Percentiles rank a stretch among this genome's conserved stretches.
phyloP scores from a whole-genome alignment of 139 green algal species.

The Asterochloris erici region DNA sequence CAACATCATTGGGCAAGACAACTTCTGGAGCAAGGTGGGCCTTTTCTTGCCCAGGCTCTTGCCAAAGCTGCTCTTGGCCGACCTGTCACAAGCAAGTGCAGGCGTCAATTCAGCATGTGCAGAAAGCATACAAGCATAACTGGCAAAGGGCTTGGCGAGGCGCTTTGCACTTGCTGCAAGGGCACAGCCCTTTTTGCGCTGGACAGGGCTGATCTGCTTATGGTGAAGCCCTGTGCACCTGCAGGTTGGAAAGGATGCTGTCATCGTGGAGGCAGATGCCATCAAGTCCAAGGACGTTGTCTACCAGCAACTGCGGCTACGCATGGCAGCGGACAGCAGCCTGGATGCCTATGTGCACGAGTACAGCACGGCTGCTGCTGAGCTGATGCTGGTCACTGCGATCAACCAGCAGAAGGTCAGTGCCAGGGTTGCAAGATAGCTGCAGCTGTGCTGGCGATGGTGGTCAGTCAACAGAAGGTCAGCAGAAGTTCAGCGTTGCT shows the following conservation, averaged over 20 bases:
- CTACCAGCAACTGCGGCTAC: conserved; percentile 24
- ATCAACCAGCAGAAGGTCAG: conserved; percentile 41
- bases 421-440: conserved; percentile 38
- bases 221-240: neutral
- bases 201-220: neutral
- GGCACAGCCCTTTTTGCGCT: too few species aligned
- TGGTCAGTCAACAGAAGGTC: too few species aligned
- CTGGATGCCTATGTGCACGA: conserved; percentile 37
- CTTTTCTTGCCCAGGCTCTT: neutral
- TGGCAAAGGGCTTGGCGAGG: too few species aligned
- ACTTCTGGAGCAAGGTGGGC: conserved; percentile 47
- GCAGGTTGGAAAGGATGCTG: conserved; percentile 42
- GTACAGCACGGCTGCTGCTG: conserved; percentile 42
- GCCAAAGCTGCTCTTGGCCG: too few species aligned
- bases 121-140: too few species aligned
- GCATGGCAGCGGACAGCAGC: conserved; percentile 1
- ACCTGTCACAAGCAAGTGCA: too few species aligned
- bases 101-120: too few species aligned
- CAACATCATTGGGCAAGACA: conserved; percentile 41
- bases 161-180: too few species aligned
- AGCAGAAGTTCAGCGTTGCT: too few species aligned
- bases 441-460: conserved; percentile 30
- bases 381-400: conserved; percentile 36
- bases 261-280: conserved; percentile 53
- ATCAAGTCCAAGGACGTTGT: conserved; percentile 51